These are phyloP conservation scores for Stephania japonica DNA, from an alignment of 164 flowering plant genomes.

Conservation along the genomic window DNA sequence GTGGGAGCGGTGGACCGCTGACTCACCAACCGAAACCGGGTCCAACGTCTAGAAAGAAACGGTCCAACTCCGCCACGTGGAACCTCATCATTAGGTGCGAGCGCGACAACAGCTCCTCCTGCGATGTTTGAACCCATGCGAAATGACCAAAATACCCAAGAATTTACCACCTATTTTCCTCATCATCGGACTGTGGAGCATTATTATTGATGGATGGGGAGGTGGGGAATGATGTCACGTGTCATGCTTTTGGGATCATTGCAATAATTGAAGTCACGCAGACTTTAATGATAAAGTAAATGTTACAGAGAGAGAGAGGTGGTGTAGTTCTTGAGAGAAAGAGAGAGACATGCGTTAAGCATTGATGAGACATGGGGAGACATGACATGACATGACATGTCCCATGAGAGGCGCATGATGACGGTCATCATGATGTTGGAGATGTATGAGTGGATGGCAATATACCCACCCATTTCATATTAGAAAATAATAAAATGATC, in stretches of 20 bases:
- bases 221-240: constrained; percentile 36
- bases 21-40: constrained; percentile 6
- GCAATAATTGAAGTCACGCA: constrained; percentile 86
- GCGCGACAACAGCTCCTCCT: not conserved
- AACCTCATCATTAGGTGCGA: not conserved
- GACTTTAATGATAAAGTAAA: constrained; percentile 46
- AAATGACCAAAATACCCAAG: constrained; percentile 1
- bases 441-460: not conserved
- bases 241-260: constrained; percentile 86
- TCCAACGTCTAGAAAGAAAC: not conserved
- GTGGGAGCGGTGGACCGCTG: constrained; percentile 8
- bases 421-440: not conserved
- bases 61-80: constrained; percentile 9
- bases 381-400: constrained; percentile 1
- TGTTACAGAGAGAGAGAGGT: not conserved
- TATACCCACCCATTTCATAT: too few relatives aligned
- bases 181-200: too few relatives aligned
- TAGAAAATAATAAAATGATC: too few relatives aligned
- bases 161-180: not conserved
- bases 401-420: constrained; percentile 28
- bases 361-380: constrained; percentile 22
- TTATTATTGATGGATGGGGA: not conserved
- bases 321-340: constrained; percentile 12
- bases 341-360: not conserved
- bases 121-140: not conserved